Conservation (phyloP, 2,329 filamentous ascomycete species). For the Lecanosticta acicola region DNA sequence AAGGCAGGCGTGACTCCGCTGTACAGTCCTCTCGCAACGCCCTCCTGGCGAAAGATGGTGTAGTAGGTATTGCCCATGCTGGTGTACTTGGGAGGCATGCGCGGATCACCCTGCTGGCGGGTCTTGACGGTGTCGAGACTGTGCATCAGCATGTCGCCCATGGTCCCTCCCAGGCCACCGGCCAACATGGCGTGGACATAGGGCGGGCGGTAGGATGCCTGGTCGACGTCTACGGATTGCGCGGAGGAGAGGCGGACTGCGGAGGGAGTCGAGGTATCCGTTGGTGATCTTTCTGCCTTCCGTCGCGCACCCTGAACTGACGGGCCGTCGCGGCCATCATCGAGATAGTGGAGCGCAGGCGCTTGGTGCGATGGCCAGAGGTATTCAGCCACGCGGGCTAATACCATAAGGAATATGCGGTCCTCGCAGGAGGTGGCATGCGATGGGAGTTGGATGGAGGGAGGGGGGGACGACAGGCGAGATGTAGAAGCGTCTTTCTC, state of each 20-base stretch:
- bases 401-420: constrained; percentile 40
- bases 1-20: constrained; percentile 90
- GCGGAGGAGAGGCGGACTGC: constrained; percentile 8
- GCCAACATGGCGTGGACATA: constrained; percentile 73
- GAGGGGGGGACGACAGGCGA: neutral
- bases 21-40: constrained; percentile 77
- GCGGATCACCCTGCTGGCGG: constrained; percentile 90
- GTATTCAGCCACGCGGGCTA: constrained; percentile 46
- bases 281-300: constrained; percentile 32
- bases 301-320: constrained; percentile 24
- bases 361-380: constrained; percentile 33
- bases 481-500: neutral
- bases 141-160: constrained; percentile 97
- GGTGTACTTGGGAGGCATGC: constrained; percentile 86
- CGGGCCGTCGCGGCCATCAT: constrained; percentile 29
- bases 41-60: constrained; percentile 90
- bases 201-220: constrained; percentile 42
- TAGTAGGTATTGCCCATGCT: constrained; percentile 85
- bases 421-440: constrained; percentile 20
- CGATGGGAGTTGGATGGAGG: constrained; percentile 4
- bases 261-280: constrained; percentile 22
- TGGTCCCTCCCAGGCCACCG: constrained; percentile 85
- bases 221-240: constrained; percentile 27
- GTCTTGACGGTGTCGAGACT: constrained; percentile 98
- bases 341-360: constrained; percentile 31